Base-by-base conservation (phyloP, 208 protist species). In the Novymonas esmeraldas region DNA sequence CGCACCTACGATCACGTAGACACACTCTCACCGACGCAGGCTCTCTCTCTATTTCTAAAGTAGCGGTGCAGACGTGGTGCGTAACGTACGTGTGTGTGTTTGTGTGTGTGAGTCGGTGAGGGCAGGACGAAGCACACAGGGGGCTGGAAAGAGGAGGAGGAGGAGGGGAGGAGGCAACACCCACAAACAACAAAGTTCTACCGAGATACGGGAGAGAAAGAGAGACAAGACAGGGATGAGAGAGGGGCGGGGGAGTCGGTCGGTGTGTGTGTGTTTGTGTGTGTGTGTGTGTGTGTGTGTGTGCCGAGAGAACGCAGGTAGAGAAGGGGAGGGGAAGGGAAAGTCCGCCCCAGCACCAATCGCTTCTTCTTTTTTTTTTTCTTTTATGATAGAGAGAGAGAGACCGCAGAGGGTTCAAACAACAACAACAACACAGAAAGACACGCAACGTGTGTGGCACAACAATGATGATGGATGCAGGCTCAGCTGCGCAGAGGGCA, bases 371-470 rank as follows among this genome's bases (percentile, higher is more conserved):
- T 34, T 24, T n/a, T n/a, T n/a, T n/a, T n/a, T n/a, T n/a, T n/a
- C n/a, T n/a, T n/a, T n/a, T n/a, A n/a, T n/a, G n/a, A n/a, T n/a
- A n/a, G n/a, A n/a, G n/a, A n/a, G n/a, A n/a, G n/a, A n/a, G n/a
- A n/a, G n/a, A n/a, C n/a, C n/a, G n/a, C n/a, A n/a, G n/a, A n/a
- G n/a, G n/a, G n/a, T n/a, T n/a, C n/a, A n/a, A n/a, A n/a, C n/a
- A n/a, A n/a, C n/a, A 44, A 44, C 31, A 28, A 59, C 26, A 54
- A 54, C 26, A 29, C 22, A 59, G 52, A 59, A 59, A 28, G 38
- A 31, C 6, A 39, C 52, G 52, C 29, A n/a, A n/a, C n/a, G n/a
- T n/a, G n/a, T n/a, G n/a, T n/a, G n/a, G n/a, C n/a, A n/a, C n/a
- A n/a, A n/a, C n/a, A n/a, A n/a, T n/a, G n/a, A n/a, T n/a, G n/a